phyloP scores from a whole-genome alignment of 768 basidiomycete genomes.

The Rhizopogon roseolus region DNA sequence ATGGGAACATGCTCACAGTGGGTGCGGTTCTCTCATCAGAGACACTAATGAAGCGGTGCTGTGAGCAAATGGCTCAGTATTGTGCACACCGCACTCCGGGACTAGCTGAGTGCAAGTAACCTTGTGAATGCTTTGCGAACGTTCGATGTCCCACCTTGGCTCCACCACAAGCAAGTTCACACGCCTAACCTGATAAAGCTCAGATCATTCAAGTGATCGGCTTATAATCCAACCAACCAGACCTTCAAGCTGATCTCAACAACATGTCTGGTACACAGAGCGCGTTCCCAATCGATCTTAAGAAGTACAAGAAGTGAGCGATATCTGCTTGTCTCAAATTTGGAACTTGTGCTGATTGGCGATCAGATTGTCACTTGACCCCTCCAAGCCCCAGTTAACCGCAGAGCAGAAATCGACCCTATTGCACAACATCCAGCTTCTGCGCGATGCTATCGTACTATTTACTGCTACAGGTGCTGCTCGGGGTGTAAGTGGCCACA shows the following conservation, averaged over 20 bases:
- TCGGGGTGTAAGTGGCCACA: constrained; percentile 83
- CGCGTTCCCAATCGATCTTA: constrained; percentile 75
- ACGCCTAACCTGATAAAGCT: constrained; percentile 20
- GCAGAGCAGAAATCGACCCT: constrained; percentile 57
- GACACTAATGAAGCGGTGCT: constrained; percentile 6
- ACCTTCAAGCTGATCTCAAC: constrained; percentile 1
- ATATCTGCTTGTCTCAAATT: neutral
- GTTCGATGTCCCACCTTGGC: constrained; percentile 3
- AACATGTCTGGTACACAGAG: constrained; percentile 37
- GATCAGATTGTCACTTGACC: constrained; percentile 67
- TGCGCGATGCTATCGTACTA: constrained; percentile 80
- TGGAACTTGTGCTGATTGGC: constrained; percentile 1
- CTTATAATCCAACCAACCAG: neutral
- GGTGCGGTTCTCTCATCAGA: constrained; percentile 4
- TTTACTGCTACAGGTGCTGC: constrained; percentile 87
- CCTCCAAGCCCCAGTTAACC: constrained; percentile 56
- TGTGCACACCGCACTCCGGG: neutral
- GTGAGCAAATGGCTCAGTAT: constrained; percentile 5
- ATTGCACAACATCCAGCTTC: constrained; percentile 67
- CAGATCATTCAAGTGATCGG: constrained; percentile 2
- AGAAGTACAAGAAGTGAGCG: constrained; percentile 64
- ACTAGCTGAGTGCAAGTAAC: constrained; percentile 3
- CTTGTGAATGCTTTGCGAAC: constrained; percentile 13
- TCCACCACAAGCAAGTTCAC: constrained; percentile 14
- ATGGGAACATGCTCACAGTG: constrained; percentile 2